phyloP scores from a whole-genome alignment of 139 green algal species.

The Chlorella sorokiniana region DNA sequence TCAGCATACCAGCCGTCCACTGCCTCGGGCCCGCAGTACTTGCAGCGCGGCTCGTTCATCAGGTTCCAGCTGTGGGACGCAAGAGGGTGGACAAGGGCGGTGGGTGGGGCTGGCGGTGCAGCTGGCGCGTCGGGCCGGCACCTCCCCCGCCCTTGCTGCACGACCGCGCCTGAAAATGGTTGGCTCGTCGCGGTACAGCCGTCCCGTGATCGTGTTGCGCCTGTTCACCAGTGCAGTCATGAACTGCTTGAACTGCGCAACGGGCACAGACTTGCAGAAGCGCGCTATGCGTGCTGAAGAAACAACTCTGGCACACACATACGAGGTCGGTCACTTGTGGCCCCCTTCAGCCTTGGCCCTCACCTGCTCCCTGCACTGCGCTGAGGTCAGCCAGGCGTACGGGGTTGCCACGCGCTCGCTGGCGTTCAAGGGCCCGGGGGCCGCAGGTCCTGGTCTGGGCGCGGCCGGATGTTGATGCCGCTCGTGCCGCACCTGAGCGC shows the following conservation, averaged over 20 bases:
- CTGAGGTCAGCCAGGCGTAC: background rate
- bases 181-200: slow-evolving; percentile 61
- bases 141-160: no score
- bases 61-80: slow-evolving; percentile 55
- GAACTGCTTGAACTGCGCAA: slow-evolving; percentile 53
- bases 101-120: no score
- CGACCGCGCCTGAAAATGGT: slow-evolving; percentile 52
- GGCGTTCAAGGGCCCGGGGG: background rate
- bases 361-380: slow-evolving; percentile 5
- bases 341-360: no score
- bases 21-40: slow-evolving; percentile 1
- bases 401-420: slow-evolving; percentile 12
- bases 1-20: slow-evolving; percentile 50
- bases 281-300: no score
- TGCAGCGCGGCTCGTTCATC: slow-evolving; percentile 51
- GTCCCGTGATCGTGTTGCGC: slow-evolving; percentile 61
- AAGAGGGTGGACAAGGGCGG: no score
- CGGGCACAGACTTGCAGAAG: no score
- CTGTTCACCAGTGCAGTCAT: slow-evolving; percentile 41
- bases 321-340: no score
- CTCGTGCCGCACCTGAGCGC: slow-evolving; percentile 26
- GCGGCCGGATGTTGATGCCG: background rate
- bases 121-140: no score
- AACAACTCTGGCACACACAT: no score
- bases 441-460: background rate